Percentiles rank a stretch among this genome's conserved stretches.
Evolutionary conservation across 257 asterid species (phyloP).

Genomic region (Nicotiana knightiana): DNA sequence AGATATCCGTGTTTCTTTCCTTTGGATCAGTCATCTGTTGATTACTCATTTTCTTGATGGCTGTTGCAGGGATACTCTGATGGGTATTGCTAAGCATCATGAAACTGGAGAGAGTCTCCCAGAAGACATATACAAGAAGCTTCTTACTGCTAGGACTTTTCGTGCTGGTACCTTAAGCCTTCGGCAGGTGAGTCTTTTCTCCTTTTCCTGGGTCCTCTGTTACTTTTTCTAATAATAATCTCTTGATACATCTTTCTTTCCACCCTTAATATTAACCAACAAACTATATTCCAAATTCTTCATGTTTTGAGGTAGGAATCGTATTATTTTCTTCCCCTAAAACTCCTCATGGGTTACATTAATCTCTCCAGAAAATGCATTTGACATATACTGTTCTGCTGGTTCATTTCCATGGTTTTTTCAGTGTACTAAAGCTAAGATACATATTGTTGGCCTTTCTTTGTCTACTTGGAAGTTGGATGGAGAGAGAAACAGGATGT

Average conservation of each 20-base stretch:
- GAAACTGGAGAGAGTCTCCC: slow-evolving; percentile 93
- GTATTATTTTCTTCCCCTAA: background rate
- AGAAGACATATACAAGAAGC: slow-evolving; percentile 81
- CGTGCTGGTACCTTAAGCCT: slow-evolving; percentile 96
- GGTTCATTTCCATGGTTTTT: background rate
- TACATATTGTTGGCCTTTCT: background rate
- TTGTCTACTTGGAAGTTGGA: background rate
- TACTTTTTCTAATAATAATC: background rate
- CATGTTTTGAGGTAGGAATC: background rate
- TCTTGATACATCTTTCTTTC: background rate
- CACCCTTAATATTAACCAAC: too few relatives aligned
- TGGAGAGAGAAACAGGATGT: background rate
- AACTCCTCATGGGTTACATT: background rate
- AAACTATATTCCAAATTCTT: background rate
- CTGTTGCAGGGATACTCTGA: slow-evolving; percentile 79
- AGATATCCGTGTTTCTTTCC: background rate
- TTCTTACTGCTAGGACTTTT: slow-evolving; percentile 96
- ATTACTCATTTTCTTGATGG: slow-evolving; percentile 3
- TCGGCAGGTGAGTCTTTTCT: slow-evolving; percentile 60
- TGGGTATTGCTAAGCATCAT: slow-evolving; percentile 95
- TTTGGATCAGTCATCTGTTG: background rate
- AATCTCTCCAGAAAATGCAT: background rate
- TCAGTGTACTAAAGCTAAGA: background rate
- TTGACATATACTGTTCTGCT: background rate
- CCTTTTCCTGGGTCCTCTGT: background rate